Evolutionary conservation across 768 basidiomycete genomes (phyloP), one percentile per base, ranked within the genome.

Genomic region (Porpolomopsis calyptriformis): DNA sequence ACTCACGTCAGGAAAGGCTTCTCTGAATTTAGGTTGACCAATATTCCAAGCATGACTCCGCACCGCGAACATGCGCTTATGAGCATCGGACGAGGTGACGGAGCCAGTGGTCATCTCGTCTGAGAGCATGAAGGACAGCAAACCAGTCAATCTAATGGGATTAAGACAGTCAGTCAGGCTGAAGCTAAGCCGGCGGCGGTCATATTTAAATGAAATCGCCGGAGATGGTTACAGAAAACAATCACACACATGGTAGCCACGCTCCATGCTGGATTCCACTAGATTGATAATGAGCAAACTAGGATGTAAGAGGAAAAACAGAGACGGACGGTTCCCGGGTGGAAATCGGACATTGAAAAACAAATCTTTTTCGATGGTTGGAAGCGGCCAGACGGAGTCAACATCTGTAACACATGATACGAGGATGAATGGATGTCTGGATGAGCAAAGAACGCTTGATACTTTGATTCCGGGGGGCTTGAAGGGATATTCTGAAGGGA

Each of bases 101-200:
- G 87, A 89, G 8, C 94, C 94, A 0, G 94, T 96, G 0, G 96
- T 98, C 76, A 97, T 91, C 64, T 96, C 92, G 54, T 96, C 89
- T 1, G 86, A 82, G 40, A 93, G 71, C 92, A 94, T 94, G 68
- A 96, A 96, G 3, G 86, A 90, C 40, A 94, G 67, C 16, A 98
- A 72, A 16, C 96, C 96, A 4, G 92, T 97, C 54, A 94, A 73
- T 64, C 91, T 94, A 55, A n/a, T 38, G n/a, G n/a, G 37, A 49
- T 37, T 26, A 39, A 18, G 46, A 42, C 34, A 40, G 48, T 37
- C 23, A 35, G 43, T 12, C 43, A 24, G 8, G 51, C n/a, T 31
- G 42, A 47, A 43, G 43, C 40, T 39, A 27, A n/a, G n/a, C n/a
- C n/a, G n/a, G n/a, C n/a, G n/a, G n/a, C n/a, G n/a, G n/a, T n/a